Evolutionary conservation across 805 yeast genomes (phyloP), one percentile per base, ranked within the genome.

Genomic region (Yarrowia sp.): DNA sequence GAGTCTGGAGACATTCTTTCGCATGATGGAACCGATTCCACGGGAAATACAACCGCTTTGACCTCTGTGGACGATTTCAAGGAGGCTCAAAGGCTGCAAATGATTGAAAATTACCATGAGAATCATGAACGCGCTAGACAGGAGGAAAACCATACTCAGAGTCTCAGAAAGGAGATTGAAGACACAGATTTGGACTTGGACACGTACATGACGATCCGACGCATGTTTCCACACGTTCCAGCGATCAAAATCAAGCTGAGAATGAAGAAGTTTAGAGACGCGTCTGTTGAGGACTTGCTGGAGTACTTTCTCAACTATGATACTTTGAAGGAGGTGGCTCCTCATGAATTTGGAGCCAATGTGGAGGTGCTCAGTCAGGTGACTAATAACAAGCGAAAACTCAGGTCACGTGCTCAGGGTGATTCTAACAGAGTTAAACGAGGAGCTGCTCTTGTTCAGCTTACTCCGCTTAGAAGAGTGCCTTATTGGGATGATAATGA

Each of bases 291-390:
- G 28, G 64, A 58, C 14, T 14, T 58, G 33, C n/a, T 58, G 43
- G 64, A 58, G 15, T 58, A 58, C 43, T 58, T 58, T 14, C 28
- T 58, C 8, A 58, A 58, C 35, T 58, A 58, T 22, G 64, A 58
- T 8, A 44, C 64, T 4, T 10, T 58, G n/a, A 33, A 58, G 41
- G 64, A 58, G 18, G 64, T 44, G 17, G 64, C 61, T 38, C 61
- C 61, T 2, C 47, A 55, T 5, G 47, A 55, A 31, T 55, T 55
- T 41, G 42, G 36, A 15, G 61, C 61, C 0, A 55, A 41, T 10
- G 61, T 55, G 31, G 61, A 55, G 61, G 61, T 41, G 4, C 38
- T 55, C 2, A 55, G 38, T 11, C 28, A 31, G 38, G 58, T 51
- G 2, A 9, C 60, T 1, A 38, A 32, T 36, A 55, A 41, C 38